A percentile compares a stretch with the other conserved stretches of the same genome.
Evolutionary conservation across 768 basidiomycete genomes (phyloP).

Genomic region (Podaxis sp.): DNA sequence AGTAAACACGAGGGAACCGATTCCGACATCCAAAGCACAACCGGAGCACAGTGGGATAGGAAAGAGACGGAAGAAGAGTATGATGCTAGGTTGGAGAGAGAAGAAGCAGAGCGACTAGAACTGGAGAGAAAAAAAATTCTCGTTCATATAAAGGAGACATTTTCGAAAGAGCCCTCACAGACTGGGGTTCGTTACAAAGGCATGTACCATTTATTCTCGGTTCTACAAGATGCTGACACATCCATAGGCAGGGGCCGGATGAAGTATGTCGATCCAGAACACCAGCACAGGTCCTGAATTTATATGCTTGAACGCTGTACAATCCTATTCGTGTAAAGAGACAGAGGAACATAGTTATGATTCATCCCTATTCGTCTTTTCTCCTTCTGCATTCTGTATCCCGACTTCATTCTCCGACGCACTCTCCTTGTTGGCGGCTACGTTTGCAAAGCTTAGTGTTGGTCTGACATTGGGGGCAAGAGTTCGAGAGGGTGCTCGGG

Average conservation of each 20-base stretch:
- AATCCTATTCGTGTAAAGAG: neutral
- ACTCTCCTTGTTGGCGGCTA: slow-evolving; percentile 50
- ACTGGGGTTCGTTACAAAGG: slow-evolving; percentile 67
- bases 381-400: slow-evolving; percentile 15
- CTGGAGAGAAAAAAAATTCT: slow-evolving; percentile 43
- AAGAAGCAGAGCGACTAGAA: slow-evolving; percentile 57
- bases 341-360: slow-evolving; percentile 4
- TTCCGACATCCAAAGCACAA: neutral
- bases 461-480: slow-evolving; percentile 57
- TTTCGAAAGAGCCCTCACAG: slow-evolving; percentile 28
- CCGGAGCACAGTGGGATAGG: neutral
- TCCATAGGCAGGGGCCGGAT: slow-evolving; percentile 55
- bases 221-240: neutral
- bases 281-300: neutral
- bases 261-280: slow-evolving; percentile 61
- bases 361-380: slow-evolving; percentile 15
- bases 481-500: slow-evolving; percentile 25
- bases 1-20: neutral
- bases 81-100: slow-evolving; percentile 60
- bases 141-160: slow-evolving; percentile 38
- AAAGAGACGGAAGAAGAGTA: slow-evolving; percentile 71
- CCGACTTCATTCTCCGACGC: slow-evolving; percentile 17
- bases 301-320: neutral
- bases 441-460: slow-evolving; percentile 78
- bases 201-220: slow-evolving; percentile 15